phyloP scores from a whole-genome alignment of 2,329 filamentous ascomycete genomes.

The Apiospora pterosperma region DNA sequence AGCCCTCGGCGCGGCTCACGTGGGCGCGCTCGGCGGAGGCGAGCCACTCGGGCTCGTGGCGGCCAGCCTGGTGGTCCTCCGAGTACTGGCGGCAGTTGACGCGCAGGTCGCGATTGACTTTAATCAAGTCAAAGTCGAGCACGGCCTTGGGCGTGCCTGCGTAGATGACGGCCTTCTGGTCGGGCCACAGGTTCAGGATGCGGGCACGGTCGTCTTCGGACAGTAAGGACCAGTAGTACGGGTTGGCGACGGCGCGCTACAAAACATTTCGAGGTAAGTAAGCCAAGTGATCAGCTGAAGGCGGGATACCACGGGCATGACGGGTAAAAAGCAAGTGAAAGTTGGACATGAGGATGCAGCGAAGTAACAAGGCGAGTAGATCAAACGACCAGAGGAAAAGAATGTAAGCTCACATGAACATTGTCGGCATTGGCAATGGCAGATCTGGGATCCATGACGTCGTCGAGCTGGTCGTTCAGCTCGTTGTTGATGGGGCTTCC shows the following conservation, averaged over 20 bases:
- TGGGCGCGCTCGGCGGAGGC: slow-evolving; percentile 49
- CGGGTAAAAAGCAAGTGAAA: not conserved
- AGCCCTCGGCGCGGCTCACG: slow-evolving; percentile 42
- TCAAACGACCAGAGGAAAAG: not conserved
- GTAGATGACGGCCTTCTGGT: slow-evolving; percentile 18
- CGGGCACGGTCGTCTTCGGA: slow-evolving; percentile 15
- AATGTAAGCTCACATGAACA: not conserved
- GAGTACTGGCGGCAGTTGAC: slow-evolving; percentile 43
- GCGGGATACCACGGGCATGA: not conserved
- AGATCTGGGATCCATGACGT: not conserved
- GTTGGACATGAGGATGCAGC: not conserved
- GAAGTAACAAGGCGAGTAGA: not conserved
- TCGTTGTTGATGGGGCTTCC: not conserved
- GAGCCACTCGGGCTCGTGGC: slow-evolving; percentile 52
- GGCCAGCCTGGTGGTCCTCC: slow-evolving; percentile 42
- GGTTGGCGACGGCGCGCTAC: not conserved
- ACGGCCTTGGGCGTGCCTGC: slow-evolving; percentile 32
- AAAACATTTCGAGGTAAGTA: not conserved
- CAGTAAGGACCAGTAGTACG: slow-evolving; percentile 32
- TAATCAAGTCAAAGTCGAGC: slow-evolving; percentile 39
- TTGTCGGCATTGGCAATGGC: not conserved
- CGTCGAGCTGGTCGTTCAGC: not conserved
- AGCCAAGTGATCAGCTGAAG: not conserved
- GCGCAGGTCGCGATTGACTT: slow-evolving; percentile 46
- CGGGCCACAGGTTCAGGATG: slow-evolving; percentile 34